phyloP scores from a whole-genome alignment of 176 grass and related monocot genomes.

The sorghum (Sorghum bicolor) region DNA sequence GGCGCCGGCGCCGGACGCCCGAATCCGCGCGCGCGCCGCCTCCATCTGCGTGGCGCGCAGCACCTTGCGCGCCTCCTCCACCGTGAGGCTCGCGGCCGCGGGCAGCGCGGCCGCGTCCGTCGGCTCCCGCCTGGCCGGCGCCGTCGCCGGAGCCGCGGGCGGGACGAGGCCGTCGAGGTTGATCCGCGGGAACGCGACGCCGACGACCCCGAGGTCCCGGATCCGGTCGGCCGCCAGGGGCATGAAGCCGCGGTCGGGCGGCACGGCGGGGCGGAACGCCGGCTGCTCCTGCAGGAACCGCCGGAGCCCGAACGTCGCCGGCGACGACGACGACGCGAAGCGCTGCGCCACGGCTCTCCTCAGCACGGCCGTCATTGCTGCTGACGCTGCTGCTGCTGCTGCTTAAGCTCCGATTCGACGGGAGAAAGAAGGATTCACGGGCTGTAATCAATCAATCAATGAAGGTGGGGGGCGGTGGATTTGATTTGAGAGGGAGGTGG shows the following conservation, averaged over 20 bases:
- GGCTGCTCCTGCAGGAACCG: constrained; percentile 76
- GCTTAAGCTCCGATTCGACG: neutral
- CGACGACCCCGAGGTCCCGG: constrained; percentile 49
- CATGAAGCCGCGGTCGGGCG: constrained; percentile 47
- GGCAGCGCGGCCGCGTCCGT: neutral
- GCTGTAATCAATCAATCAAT: neutral
- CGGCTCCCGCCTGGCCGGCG: neutral
- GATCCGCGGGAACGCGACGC: constrained; percentile 49
- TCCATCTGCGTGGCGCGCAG: constrained; percentile 64
- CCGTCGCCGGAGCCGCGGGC: constrained; percentile 15
- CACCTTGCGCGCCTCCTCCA: constrained; percentile 79
- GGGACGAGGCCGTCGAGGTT: constrained; percentile 76
- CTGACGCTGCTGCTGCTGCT: neutral
- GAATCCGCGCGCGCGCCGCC: constrained; percentile 56
- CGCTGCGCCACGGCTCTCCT: constrained; percentile 54
- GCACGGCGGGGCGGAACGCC: constrained; percentile 56
- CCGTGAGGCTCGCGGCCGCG: constrained; percentile 39
- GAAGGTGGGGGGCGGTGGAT: neutral
- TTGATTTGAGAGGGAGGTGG: constrained; percentile 24
- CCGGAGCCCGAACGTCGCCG: constrained; percentile 41
- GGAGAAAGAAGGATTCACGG: neutral
- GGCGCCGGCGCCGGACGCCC: constrained; percentile 41
- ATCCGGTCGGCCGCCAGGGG: constrained; percentile 70
- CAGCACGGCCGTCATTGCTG: constrained; percentile 70
- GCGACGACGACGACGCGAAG: constrained; percentile 6